Conservation (phyloP, 2,329 filamentous ascomycete genomes). For the Aspergillus aculeatinus region DNA sequence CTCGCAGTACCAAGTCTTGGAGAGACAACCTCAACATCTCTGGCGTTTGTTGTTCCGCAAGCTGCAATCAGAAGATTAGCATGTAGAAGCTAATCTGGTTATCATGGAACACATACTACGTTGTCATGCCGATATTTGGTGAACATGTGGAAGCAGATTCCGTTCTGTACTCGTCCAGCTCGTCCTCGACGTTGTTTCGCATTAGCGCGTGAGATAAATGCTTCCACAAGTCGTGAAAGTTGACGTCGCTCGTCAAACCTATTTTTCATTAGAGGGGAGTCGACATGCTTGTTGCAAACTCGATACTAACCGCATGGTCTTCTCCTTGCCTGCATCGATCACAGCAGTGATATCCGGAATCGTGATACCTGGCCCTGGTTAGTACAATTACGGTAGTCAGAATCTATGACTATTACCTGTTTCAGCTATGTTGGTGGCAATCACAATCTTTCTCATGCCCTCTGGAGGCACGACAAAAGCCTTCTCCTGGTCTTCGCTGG, state of each 20-base stretch:
- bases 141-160: slow-evolving; percentile 93
- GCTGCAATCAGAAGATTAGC: slow-evolving; percentile 43
- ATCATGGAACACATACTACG: slow-evolving; percentile 38
- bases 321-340: slow-evolving; percentile 93
- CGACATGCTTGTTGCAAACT: background rate
- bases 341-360: slow-evolving; percentile 98
- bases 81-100: too few species aligned
- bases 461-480: slow-evolving; percentile 83
- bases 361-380: slow-evolving; percentile 61
- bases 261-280: slow-evolving; percentile 10
- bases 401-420: slow-evolving; percentile 60
- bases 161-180: slow-evolving; percentile 92
- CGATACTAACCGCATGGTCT: slow-evolving; percentile 68
- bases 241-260: slow-evolving; percentile 91
- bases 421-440: slow-evolving; percentile 97
- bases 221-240: slow-evolving; percentile 84
- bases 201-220: slow-evolving; percentile 93
- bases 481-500: slow-evolving; percentile 92
- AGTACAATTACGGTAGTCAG: background rate
- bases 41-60: slow-evolving; percentile 90
- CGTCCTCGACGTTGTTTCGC: slow-evolving; percentile 92
- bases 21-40: slow-evolving; percentile 93
- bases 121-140: slow-evolving; percentile 85
- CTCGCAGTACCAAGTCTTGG: slow-evolving; percentile 90
- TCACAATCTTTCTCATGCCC: slow-evolving; percentile 85